These are phyloP conservation scores for Neophaeococcomyces aloes DNA, from an alignment of 2,329 filamentous ascomycete species.

Conservation along the genomic window DNA sequence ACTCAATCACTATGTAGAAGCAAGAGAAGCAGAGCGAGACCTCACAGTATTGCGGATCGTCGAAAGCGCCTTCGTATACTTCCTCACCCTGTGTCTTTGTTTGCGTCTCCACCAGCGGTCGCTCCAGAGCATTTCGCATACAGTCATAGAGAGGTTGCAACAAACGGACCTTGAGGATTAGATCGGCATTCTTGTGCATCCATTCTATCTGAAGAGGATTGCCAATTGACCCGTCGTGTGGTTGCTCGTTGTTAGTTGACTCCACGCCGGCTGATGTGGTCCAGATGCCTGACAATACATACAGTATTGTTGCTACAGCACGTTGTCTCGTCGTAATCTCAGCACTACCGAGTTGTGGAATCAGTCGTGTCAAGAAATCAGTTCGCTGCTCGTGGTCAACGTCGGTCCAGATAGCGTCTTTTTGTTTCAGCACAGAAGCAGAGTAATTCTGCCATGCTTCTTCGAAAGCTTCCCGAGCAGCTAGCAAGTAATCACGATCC, in stretches of 20 bases:
- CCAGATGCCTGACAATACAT: slow-evolving; percentile 59
- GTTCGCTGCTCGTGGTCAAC: slow-evolving; percentile 44
- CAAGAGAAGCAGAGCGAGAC: slow-evolving; percentile 20
- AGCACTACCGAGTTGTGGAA: slow-evolving; percentile 29
- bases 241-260: slow-evolving; percentile 25
- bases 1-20: slow-evolving; percentile 21
- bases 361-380: slow-evolving; percentile 31
- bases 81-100: slow-evolving; percentile 2
- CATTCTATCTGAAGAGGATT: slow-evolving; percentile 39
- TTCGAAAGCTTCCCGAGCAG: slow-evolving; percentile 66
- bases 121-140: slow-evolving; percentile 31
- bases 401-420: slow-evolving; percentile 54
- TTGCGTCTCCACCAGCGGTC: slow-evolving; percentile 20
- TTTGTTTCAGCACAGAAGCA: slow-evolving; percentile 30
- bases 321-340: slow-evolving; percentile 35
- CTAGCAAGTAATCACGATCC: slow-evolving; percentile 68
- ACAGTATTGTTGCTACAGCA: slow-evolving; percentile 37
- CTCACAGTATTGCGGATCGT: slow-evolving; percentile 19
- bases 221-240: slow-evolving; percentile 31
- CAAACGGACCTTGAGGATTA: slow-evolving; percentile 29
- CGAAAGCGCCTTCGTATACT: slow-evolving; percentile 15
- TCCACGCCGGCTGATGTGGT: slow-evolving; percentile 50
- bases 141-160: slow-evolving; percentile 29
- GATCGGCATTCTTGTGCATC: slow-evolving; percentile 34
- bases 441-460: slow-evolving; percentile 57